Evolutionary conservation across 192 early-diverging fungal species (phyloP).

Genomic region (Paraglomus brasilianum): DNA sequence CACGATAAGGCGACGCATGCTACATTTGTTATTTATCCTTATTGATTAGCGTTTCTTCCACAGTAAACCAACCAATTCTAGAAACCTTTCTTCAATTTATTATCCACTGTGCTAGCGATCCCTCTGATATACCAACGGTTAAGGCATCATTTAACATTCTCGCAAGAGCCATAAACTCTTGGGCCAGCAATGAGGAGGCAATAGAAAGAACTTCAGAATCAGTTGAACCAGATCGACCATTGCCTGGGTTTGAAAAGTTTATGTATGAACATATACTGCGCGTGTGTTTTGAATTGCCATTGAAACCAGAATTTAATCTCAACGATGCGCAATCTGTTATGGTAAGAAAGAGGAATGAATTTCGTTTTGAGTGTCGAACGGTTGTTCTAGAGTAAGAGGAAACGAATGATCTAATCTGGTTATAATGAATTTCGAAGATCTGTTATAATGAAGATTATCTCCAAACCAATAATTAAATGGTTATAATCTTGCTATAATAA

Average conservation of each 20-base stretch:
- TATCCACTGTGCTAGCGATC: constrained; percentile 62
- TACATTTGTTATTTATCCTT: background rate
- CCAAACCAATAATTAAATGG: no score
- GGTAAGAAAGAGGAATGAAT: constrained; percentile 41
- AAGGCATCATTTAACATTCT: constrained; percentile 71
- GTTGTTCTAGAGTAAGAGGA: background rate
- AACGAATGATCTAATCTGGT: no score
- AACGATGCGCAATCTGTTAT: constrained; percentile 74
- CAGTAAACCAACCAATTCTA: constrained; percentile 63
- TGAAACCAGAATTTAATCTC: constrained; percentile 68
- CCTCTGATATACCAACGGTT: constrained; percentile 57
- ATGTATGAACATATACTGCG: constrained; percentile 73
- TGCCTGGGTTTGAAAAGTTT: constrained; percentile 72
- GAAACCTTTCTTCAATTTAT: constrained; percentile 65
- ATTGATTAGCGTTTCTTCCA: background rate
- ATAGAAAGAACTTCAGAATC: constrained; percentile 9
- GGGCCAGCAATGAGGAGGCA: constrained; percentile 48
- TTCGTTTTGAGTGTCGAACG: background rate
- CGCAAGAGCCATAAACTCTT: constrained; percentile 62
- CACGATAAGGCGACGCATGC: no score
- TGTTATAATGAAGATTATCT: no score
- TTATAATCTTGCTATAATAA: no score
- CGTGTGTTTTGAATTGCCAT: constrained; percentile 77
- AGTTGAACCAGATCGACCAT: constrained; percentile 31
- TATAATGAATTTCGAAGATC: no score